Evolutionary conservation across 2,329 filamentous ascomycete species (phyloP).

Genomic region (Apiospora hydei): DNA sequence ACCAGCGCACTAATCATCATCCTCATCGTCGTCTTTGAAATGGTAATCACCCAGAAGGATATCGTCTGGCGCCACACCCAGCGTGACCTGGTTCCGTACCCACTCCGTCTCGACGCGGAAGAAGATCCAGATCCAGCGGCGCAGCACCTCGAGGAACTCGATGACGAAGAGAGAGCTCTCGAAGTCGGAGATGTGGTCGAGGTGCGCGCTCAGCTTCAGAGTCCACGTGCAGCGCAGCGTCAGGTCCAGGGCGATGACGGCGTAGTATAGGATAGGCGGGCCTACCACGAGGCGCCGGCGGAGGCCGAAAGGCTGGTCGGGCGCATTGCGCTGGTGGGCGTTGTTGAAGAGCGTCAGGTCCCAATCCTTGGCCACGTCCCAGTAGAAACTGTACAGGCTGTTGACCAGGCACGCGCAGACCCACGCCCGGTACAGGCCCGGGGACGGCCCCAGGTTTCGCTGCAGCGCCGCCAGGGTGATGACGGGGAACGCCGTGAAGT

Average conservation of each 20-base stretch:
- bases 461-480: constrained; percentile 81
- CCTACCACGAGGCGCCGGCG: constrained; percentile 78
- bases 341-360: constrained; percentile 80
- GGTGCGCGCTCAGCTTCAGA: constrained; percentile 81
- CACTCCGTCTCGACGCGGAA: constrained; percentile 95
- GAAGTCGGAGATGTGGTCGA: constrained; percentile 85
- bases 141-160: constrained; percentile 83
- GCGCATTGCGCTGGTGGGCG: constrained; percentile 60
- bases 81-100: constrained; percentile 63
- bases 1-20: constrained; percentile 37
- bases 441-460: constrained; percentile 58
- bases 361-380: constrained; percentile 98
- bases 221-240: constrained; percentile 89
- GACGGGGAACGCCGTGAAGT: constrained; percentile 92
- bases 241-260: constrained; percentile 79
- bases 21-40: constrained; percentile 68
- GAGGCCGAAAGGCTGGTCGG: constrained; percentile 78
- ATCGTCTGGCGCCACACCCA: constrained; percentile 71
- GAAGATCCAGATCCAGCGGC: constrained; percentile 97
- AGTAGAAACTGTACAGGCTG: constrained; percentile 96
- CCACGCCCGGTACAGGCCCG: constrained; percentile 65
- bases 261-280: constrained; percentile 79
- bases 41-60: constrained; percentile 75
- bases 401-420: constrained; percentile 79
- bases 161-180: constrained; percentile 90